Evolutionary conservation across 2,329 filamentous ascomycete genomes (phyloP).

Genomic region (Epichloe bromicola): DNA sequence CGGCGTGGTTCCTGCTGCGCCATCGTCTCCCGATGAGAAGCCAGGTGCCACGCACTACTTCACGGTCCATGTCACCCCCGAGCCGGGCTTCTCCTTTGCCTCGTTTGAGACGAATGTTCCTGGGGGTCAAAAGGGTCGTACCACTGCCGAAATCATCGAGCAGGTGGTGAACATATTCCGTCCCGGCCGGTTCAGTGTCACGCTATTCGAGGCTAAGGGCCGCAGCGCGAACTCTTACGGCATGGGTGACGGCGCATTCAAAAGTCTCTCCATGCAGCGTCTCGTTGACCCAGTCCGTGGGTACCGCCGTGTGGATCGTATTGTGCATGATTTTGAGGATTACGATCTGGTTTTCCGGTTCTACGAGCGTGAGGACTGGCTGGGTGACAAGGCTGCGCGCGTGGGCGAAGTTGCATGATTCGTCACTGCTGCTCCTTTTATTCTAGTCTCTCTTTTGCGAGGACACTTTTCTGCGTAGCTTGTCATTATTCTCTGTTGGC

Average conservation of each 20-base stretch:
- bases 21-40: constrained; percentile 19
- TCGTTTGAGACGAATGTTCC: constrained; percentile 98
- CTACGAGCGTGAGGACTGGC: constrained; percentile 81
- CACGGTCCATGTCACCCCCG: constrained; percentile 90
- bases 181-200: constrained; percentile 94
- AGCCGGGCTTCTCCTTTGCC: constrained; percentile 93
- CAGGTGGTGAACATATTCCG: constrained; percentile 94
- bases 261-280: constrained; percentile 28
- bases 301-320: constrained; percentile 82
- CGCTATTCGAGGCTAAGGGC: constrained; percentile 81
- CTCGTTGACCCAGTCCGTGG: constrained; percentile 69
- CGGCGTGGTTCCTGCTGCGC: constrained; percentile 74
- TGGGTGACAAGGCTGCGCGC: constrained; percentile 36
- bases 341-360: constrained; percentile 95
- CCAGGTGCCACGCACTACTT: constrained; percentile 69
- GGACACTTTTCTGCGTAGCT: neutral
- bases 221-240: constrained; percentile 29
- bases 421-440: constrained; percentile 12
- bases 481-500: neutral
- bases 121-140: constrained; percentile 79
- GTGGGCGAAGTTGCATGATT: constrained; percentile 34
- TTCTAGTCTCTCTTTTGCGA: neutral
- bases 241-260: constrained; percentile 26
- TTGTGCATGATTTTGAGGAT: constrained; percentile 93
- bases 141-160: constrained; percentile 81